Conservation (phyloP, 1,139 yeast genomes). For the Yamadazyma sp. region DNA sequence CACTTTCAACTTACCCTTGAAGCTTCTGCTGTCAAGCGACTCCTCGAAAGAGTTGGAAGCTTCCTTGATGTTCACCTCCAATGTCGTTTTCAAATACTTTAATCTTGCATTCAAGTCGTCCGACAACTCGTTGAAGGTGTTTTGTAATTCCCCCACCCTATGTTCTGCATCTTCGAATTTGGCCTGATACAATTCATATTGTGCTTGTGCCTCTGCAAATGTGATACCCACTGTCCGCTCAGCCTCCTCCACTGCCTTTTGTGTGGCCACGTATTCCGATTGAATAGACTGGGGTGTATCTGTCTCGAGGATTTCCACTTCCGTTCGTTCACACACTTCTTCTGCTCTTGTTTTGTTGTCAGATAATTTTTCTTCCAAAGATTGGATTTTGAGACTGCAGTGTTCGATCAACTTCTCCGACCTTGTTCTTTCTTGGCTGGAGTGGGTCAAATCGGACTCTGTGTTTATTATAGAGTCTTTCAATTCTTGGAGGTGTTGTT, state of each 20-base stretch:
- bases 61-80: conserved; percentile 29
- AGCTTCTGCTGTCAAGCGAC: conserved; percentile 67
- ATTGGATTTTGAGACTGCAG: conserved; percentile 13
- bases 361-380: conserved; percentile 12
- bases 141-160: conserved; percentile 23
- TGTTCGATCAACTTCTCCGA: conserved; percentile 13
- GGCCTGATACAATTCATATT: conserved; percentile 24
- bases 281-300: conserved; percentile 41
- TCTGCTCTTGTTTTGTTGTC: conserved; percentile 26
- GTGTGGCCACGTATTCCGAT: conserved; percentile 31
- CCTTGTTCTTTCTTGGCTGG: conserved; percentile 8
- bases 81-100: conserved; percentile 49
- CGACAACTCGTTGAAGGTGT: conserved; percentile 24
- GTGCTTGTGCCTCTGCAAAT: conserved; percentile 38
- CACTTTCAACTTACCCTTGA: conserved; percentile 52
- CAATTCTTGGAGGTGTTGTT: conserved; percentile 3
- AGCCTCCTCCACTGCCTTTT: conserved; percentile 35
- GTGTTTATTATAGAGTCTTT: conserved; percentile 5
- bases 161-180: conserved; percentile 31
- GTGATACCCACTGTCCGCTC: conserved; percentile 36
- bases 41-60: conserved; percentile 51
- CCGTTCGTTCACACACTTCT: conserved; percentile 30
- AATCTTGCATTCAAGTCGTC: conserved; percentile 48
- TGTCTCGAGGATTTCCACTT: conserved; percentile 24
- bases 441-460: conserved; percentile 9